These are phyloP conservation scores for Debaryomyces coudertii DNA, from an alignment of 1,139 yeast species.

Conservation along the genomic window DNA sequence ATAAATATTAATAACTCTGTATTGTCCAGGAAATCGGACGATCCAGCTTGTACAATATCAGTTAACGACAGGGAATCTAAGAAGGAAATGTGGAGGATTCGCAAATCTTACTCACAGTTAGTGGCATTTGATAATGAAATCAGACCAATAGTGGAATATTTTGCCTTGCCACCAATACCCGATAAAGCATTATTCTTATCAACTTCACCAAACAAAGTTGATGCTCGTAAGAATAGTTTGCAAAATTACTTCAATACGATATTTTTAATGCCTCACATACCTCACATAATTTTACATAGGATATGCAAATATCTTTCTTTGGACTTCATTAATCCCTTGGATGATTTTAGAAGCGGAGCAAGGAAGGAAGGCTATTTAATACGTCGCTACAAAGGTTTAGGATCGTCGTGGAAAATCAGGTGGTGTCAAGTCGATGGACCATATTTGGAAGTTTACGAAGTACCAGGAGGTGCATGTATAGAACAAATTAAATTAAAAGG, in stretches of 20 bases:
- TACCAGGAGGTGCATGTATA: slow-evolving; percentile 58
- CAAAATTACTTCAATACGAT: slow-evolving; percentile 65
- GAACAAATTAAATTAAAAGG: slow-evolving; percentile 63
- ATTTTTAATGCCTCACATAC: slow-evolving; percentile 63
- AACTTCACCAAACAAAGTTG: slow-evolving; percentile 67
- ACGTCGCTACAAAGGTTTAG: slow-evolving; percentile 57
- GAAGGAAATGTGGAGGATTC: slow-evolving; percentile 73
- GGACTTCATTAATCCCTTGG: slow-evolving; percentile 68
- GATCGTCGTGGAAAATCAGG: slow-evolving; percentile 71
- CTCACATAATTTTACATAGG: slow-evolving; percentile 53
- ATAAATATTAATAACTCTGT: slow-evolving; percentile 43
- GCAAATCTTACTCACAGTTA: slow-evolving; percentile 62
- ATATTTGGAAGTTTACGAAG: slow-evolving; percentile 60
- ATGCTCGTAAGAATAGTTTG: slow-evolving; percentile 55
- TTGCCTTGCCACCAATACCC: slow-evolving; percentile 64
- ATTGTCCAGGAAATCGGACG: slow-evolving; percentile 46
- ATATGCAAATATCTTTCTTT: slow-evolving; percentile 70
- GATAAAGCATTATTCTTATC: slow-evolving; percentile 60
- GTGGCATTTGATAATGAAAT: slow-evolving; percentile 58
- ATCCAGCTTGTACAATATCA: slow-evolving; percentile 62
- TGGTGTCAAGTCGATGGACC: slow-evolving; percentile 77
- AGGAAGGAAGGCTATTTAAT: slow-evolving; percentile 71
- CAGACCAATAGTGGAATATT: slow-evolving; percentile 56
- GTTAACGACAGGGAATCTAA: slow-evolving; percentile 59
- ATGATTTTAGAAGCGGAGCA: slow-evolving; percentile 58